Conservation (phyloP, 768 basidiomycete species). For the Mycena kentingensis region DNA sequence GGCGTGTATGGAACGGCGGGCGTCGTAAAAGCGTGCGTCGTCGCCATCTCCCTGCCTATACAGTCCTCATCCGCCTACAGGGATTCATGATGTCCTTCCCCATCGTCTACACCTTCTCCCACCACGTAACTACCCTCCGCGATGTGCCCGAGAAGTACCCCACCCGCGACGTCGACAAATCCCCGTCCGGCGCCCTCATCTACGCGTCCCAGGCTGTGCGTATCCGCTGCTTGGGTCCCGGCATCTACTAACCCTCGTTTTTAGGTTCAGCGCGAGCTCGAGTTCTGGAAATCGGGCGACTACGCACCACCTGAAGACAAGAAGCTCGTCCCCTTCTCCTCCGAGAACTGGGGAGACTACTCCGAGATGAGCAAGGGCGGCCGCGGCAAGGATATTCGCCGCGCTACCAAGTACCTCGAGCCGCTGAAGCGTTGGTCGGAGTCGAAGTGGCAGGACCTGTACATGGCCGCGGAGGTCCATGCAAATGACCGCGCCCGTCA, state of each 20-base stretch:
- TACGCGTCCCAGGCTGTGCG: background rate
- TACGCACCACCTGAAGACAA: background rate
- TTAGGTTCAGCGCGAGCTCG: constrained; percentile 1
- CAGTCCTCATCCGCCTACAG: background rate
- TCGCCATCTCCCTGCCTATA: background rate
- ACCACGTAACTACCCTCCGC: background rate
- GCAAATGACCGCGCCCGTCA: background rate
- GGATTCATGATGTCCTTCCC: background rate
- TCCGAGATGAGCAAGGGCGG: background rate
- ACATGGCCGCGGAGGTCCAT: background rate
- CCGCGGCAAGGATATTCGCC: background rate
- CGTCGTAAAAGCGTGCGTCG: background rate
- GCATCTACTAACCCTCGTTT: background rate
- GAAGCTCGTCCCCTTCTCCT: background rate
- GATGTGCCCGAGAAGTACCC: background rate
- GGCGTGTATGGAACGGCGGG: background rate
- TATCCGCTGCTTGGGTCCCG: background rate
- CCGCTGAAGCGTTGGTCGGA: background rate
- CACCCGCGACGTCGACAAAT: background rate
- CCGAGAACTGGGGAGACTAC: constrained; percentile 6
- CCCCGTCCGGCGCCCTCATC: background rate
- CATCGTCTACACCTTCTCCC: background rate
- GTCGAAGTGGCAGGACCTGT: background rate
- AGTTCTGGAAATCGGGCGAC: background rate
- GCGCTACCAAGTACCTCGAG: constrained; percentile 3